Evolutionary conservation across 2,329 filamentous ascomycete species (phyloP).

Genomic region (Botrytis squamosa): DNA sequence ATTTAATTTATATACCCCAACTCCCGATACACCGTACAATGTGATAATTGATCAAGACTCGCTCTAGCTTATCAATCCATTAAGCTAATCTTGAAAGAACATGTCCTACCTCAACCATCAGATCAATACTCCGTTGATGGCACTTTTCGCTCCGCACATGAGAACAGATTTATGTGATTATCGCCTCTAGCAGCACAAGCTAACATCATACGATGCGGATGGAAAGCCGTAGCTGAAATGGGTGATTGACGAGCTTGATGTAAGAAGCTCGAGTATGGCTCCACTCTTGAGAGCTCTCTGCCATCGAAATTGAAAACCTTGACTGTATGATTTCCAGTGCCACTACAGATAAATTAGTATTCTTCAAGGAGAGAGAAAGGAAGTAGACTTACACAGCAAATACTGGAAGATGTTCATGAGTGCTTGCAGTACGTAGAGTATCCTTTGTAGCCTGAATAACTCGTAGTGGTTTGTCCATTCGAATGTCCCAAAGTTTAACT

Average conservation of each 20-base stretch:
- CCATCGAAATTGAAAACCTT: conserved; percentile 92
- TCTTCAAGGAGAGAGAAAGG: not conserved
- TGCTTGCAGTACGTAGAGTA: conserved; percentile 79
- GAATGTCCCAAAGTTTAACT: conserved; percentile 93
- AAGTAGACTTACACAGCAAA: conserved; percentile 77
- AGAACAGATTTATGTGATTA: conserved; percentile 86
- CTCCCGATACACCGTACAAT: conserved; percentile 21
- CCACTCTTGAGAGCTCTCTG: conserved; percentile 73
- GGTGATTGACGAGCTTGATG: conserved; percentile 77
- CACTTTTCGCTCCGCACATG: conserved; percentile 53
- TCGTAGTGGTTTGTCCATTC: conserved; percentile 75
- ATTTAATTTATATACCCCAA: not conserved
- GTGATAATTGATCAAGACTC: conserved; percentile 18
- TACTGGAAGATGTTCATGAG: conserved; percentile 94
- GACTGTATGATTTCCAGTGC: conserved; percentile 82
- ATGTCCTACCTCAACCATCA: not conserved
- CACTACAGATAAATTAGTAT: conserved; percentile 52
- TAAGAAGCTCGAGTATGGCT: conserved; percentile 87
- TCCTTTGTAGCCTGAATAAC: conserved; percentile 73
- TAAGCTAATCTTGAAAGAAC: not conserved
- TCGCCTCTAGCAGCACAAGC: conserved; percentile 85
- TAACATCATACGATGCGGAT: conserved; percentile 89
- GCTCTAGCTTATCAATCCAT: not conserved
- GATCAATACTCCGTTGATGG: conserved; percentile 19
- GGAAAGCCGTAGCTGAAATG: conserved; percentile 88